Evolutionary conservation across 2,329 filamentous ascomycete species (phyloP), one percentile per base, ranked within the genome.

Genomic region (Sarocladiaceae sp.): DNA sequence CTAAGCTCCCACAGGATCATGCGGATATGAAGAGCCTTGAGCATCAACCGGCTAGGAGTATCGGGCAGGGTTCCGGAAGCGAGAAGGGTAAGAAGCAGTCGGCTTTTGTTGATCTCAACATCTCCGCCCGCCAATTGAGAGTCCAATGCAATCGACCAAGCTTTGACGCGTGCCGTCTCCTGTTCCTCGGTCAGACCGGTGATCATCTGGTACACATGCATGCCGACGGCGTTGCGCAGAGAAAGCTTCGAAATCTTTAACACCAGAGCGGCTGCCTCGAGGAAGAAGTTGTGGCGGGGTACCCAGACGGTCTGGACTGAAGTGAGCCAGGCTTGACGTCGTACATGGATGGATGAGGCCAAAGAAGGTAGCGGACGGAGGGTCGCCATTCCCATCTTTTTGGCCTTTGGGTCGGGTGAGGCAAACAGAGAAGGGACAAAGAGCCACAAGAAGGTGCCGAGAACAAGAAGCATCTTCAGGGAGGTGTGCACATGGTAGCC

Each of bases 221-320:
- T 75, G 31, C 91, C 90, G 49, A 95, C 79, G 1, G 86, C 62
- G 52, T 88, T 89, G 35, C 88, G 80, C 44, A 88, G 61, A 54
- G 86, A 86, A 43, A 95, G 83, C 63, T 95, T 95, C 45, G 85
- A 64, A 45, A 83, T 87, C 69, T 95, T 93, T 33, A 88, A 70
- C 6, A 82, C 72, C 19, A 96, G 73, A 3, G 89, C 90, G 13
- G 86, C 81, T 45, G 87, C 84, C 62, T 95, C 91, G 3, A 94
- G 78, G 52, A 91, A 75, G 60, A 95, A 90, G 53, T 84, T 87
- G 61, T 95, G 88, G 16, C 83, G 80, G 10, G 91, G 91, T 12
- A 96, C 86, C 78, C 89, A 94, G 19, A 95, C 87, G 3, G 85
- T 91, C 64, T 95, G 90, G 47, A 95, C 83, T 6, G 90, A 87